phyloP scores from a whole-genome alignment of 2,329 filamentous ascomycete genomes.

The Cryoendolithus antarcticus region DNA sequence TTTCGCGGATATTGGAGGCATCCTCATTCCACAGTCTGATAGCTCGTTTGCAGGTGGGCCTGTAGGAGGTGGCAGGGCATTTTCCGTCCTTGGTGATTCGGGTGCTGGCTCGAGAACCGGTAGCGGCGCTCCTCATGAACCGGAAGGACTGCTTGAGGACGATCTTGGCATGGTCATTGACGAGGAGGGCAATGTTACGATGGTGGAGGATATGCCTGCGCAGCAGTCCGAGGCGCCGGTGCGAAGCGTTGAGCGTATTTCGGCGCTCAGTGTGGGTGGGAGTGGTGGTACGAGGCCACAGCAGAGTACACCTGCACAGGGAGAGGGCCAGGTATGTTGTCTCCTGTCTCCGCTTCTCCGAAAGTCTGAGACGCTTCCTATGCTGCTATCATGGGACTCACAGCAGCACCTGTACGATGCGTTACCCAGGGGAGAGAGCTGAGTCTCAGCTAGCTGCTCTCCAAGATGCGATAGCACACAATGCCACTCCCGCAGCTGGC shows the following conservation, averaged over 20 bases:
- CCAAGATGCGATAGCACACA: too few species aligned
- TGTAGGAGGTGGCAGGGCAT: slow-evolving; percentile 25
- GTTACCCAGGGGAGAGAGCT: too few species aligned
- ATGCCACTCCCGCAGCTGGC: too few species aligned
- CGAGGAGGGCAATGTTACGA: slow-evolving; percentile 43
- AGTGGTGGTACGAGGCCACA: too few species aligned
- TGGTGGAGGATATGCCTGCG: slow-evolving; percentile 7
- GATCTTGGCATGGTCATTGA: slow-evolving; percentile 43
- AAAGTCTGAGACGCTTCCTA: too few species aligned
- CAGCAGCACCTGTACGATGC: too few species aligned
- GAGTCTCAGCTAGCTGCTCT: too few species aligned
- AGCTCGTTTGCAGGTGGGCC: slow-evolving; percentile 29
- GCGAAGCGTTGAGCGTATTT: slow-evolving; percentile 3
- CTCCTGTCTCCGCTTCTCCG: too few species aligned
- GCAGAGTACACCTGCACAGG: too few species aligned
- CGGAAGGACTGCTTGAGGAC: slow-evolving; percentile 23
- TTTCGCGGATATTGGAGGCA: slow-evolving; percentile 19
- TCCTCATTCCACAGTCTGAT: slow-evolving; percentile 32
- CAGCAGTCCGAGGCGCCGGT: slow-evolving; percentile 7
- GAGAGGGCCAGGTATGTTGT: too few species aligned
- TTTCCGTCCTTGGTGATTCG: slow-evolving; percentile 32
- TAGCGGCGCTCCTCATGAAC: not conserved
- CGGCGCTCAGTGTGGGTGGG: too few species aligned
- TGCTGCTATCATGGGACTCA: too few species aligned
- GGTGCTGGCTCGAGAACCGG: slow-evolving; percentile 17